Percentiles rank a stretch among this genome's conserved stretches.
Evolutionary conservation across 306 rosid species (phyloP).

Genomic region (Hylodesmum podocarpum): DNA sequence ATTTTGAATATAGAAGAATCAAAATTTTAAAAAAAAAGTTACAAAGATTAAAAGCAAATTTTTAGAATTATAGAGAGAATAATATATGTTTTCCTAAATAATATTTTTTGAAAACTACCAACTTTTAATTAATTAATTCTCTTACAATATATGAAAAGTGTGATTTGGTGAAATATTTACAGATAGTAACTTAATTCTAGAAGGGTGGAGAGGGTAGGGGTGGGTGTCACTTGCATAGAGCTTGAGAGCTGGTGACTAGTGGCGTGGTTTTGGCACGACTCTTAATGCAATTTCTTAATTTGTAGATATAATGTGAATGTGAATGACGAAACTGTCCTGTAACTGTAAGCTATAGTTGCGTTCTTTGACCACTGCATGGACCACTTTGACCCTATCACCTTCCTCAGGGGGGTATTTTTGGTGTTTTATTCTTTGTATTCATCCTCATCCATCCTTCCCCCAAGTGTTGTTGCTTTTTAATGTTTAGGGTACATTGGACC

Average conservation of each 20-base stretch:
- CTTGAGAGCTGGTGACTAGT: conserved; percentile 32
- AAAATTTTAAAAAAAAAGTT: too few species aligned
- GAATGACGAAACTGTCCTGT: conserved; percentile 45
- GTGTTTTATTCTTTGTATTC: conserved; percentile 10
- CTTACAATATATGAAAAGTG: neutral
- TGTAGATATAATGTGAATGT: neutral
- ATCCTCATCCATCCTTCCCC: neutral
- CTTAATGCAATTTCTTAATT: conserved; percentile 4
- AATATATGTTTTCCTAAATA: too few species aligned
- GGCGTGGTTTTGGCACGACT: conserved; percentile 32
- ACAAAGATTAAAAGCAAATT: too few species aligned
- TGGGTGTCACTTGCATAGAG: conserved; percentile 23
- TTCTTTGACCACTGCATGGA: conserved; percentile 55
- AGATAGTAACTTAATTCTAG: neutral
- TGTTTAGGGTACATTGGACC: neutral
- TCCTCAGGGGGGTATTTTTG: conserved; percentile 26
- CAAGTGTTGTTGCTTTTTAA: neutral
- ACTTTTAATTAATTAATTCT: neutral
- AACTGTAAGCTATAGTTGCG: conserved; percentile 5
- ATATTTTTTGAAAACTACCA: neutral
- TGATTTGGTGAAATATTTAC: neutral
- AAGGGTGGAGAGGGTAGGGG: neutral
- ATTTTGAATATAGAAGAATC: too few species aligned
- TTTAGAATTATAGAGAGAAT: too few species aligned
- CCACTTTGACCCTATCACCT: conserved; percentile 46